A percentile compares a stretch with the other conserved stretches of the same genome.
phyloP scores from a whole-genome alignment of 768 basidiomycete genomes.

The Lentinula edodes region DNA sequence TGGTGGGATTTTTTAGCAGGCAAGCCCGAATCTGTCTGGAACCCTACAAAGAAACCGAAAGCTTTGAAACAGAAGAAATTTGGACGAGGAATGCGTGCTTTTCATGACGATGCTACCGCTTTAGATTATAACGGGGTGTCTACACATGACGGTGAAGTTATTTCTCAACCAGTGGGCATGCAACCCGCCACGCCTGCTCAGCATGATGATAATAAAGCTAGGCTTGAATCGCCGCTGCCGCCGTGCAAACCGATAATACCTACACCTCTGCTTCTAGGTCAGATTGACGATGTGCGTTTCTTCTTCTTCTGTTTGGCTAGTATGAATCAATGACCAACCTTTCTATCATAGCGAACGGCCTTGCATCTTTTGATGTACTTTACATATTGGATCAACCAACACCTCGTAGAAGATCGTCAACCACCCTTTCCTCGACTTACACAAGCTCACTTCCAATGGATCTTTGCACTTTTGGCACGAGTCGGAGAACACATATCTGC shows the following conservation, averaged over 20 bases:
- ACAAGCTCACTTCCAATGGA: conserved; percentile 67
- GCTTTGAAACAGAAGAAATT: conserved; percentile 23
- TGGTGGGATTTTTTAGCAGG: conserved; percentile 82
- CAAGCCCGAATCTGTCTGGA: conserved; percentile 64
- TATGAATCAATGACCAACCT: conserved; percentile 1
- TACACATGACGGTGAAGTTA: conserved; percentile 1
- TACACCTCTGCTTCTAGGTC: conserved; percentile 47
- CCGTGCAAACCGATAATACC: conserved; percentile 45
- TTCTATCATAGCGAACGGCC: conserved; percentile 47
- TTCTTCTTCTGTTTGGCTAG: neutral
- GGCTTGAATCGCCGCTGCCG: neutral
- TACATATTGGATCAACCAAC: conserved; percentile 69
- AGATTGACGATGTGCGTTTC: conserved; percentile 60
- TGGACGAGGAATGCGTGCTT: conserved; percentile 32
- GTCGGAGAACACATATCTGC: conserved; percentile 66
- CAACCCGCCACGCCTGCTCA: neutral
- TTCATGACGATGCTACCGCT: conserved; percentile 23
- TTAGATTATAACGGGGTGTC: conserved; percentile 5
- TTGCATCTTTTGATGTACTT: conserved; percentile 83
- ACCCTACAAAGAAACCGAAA: conserved; percentile 35
- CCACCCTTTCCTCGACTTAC: conserved; percentile 34
- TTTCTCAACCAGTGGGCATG: neutral
- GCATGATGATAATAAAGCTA: neutral
- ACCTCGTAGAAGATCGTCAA: conserved; percentile 40
- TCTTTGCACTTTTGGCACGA: conserved; percentile 66